phyloP scores from a whole-genome alignment of 257 asterid species.

The Marsdenia floribunda region DNA sequence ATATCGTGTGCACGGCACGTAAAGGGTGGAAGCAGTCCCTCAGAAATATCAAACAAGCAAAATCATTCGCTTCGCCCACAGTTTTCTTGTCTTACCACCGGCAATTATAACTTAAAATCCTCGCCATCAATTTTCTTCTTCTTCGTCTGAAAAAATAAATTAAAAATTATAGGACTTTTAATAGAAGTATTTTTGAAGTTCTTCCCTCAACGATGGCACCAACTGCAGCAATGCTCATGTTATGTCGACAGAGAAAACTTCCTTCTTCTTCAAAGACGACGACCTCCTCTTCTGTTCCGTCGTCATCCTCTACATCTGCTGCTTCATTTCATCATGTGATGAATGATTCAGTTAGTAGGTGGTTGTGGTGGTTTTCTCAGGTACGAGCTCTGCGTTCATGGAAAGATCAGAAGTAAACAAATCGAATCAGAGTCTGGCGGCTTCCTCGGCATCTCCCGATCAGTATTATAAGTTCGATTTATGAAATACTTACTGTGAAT shows the following conservation, averaged over 20 bases:
- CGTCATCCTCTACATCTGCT: not conserved
- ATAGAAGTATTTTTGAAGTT: not conserved
- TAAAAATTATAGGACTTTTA: no score
- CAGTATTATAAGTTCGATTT: not conserved
- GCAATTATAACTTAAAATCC: no score
- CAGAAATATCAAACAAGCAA: no score
- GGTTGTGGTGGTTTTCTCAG: not conserved
- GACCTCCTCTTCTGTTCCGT: not conserved
- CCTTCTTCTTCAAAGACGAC: slow-evolving; percentile 1
- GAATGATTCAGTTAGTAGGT: not conserved
- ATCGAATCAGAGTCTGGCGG: not conserved
- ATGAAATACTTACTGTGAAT: no score
- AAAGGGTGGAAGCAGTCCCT: no score
- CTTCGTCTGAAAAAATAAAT: no score
- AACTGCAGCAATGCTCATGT: slow-evolving; percentile 51
- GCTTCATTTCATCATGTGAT: not conserved
- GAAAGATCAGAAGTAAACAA: not conserved
- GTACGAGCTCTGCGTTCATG: not conserved
- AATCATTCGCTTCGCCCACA: no score
- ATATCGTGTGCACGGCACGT: no score
- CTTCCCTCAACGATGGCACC: slow-evolving; percentile 36
- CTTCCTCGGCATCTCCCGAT: not conserved
- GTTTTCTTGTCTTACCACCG: no score
- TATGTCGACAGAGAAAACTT: slow-evolving; percentile 25
- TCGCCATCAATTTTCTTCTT: no score